Percentiles rank a stretch among this genome's conserved stretches.
phyloP scores from a whole-genome alignment of 805 yeast species.

The Myxozyma neotropica region DNA sequence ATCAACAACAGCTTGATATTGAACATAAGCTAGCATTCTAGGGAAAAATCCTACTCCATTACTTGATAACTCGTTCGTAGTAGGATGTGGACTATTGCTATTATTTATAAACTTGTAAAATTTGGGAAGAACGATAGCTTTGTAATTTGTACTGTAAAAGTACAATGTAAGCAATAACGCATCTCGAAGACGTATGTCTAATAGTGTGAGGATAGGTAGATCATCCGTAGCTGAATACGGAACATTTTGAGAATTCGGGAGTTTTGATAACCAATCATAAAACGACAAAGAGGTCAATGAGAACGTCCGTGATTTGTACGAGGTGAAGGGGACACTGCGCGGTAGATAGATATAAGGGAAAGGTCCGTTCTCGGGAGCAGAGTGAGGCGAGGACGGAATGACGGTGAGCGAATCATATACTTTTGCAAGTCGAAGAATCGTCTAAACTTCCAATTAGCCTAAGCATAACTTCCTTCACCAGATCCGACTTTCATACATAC shows the following conservation, averaged over 20 bases:
- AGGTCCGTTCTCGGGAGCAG: conserved; percentile 17
- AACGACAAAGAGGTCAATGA: background rate
- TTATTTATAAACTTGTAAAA: background rate
- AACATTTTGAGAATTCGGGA: background rate
- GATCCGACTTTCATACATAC: no score
- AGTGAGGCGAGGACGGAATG: conserved; percentile 17
- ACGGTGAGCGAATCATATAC: conserved; percentile 3
- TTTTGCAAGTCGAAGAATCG: conserved; percentile 7
- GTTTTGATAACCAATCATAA: background rate
- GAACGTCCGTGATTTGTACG: background rate
- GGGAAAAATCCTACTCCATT: conserved; percentile 1
- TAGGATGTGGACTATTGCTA: background rate
- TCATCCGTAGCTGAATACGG: background rate
- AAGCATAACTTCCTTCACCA: no score
- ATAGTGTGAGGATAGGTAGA: conserved; percentile 11
- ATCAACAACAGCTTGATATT: background rate
- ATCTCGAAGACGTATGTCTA: conserved; percentile 18
- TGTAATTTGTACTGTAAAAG: conserved; percentile 8
- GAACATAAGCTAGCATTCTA: background rate
- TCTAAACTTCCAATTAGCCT: conserved; percentile 7
- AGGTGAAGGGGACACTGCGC: background rate
- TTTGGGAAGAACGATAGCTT: background rate
- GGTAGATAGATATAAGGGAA: conserved; percentile 23
- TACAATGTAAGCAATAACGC: conserved; percentile 24
- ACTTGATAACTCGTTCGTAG: background rate